Conservation (phyloP, 202 grass and related monocot genomes). For the Sporobolus alterniflorus region DNA sequence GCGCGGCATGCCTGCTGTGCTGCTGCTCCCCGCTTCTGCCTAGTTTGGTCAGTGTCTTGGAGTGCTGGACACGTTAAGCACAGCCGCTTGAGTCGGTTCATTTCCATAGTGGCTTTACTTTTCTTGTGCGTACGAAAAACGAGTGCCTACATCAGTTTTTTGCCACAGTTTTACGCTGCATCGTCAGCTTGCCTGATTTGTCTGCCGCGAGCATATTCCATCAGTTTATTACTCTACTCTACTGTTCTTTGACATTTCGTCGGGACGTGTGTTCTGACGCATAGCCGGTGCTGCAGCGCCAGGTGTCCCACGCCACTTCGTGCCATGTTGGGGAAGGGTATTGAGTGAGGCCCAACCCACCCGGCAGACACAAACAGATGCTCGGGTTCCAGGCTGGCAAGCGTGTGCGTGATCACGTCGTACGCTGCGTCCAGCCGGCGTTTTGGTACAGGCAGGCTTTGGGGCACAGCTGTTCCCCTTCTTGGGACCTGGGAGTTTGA, state of each 20-base stretch:
- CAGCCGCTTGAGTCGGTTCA: not conserved
- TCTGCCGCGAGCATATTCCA: not conserved
- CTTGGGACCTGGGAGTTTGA: conserved; percentile 23
- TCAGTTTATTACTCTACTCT: too few relatives aligned
- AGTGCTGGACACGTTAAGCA: conserved; percentile 46
- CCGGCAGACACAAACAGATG: not conserved
- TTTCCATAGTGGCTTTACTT: too few relatives aligned
- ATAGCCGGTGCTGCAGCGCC: not conserved
- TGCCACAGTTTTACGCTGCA: too few relatives aligned
- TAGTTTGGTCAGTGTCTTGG: conserved; percentile 10
- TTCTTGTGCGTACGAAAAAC: not conserved
- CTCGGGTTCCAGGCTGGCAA: conserved; percentile 37
- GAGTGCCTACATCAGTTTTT: too few relatives aligned
- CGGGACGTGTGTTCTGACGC: not conserved
- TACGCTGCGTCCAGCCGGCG: not conserved
- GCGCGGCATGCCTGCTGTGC: too few relatives aligned
- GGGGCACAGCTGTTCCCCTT: conserved; percentile 24
- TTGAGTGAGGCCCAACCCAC: conserved; percentile 27
- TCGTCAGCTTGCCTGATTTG: not conserved
- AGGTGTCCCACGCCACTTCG: conserved; percentile 20
- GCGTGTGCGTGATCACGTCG: not conserved
- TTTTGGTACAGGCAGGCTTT: not conserved
- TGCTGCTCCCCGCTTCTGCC: too few relatives aligned
- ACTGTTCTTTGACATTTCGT: not conserved
- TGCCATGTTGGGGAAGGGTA: not conserved